Base-by-base conservation (phyloP, 148 eudicot genomes). In the Tetragonia tetragonoides region DNA sequence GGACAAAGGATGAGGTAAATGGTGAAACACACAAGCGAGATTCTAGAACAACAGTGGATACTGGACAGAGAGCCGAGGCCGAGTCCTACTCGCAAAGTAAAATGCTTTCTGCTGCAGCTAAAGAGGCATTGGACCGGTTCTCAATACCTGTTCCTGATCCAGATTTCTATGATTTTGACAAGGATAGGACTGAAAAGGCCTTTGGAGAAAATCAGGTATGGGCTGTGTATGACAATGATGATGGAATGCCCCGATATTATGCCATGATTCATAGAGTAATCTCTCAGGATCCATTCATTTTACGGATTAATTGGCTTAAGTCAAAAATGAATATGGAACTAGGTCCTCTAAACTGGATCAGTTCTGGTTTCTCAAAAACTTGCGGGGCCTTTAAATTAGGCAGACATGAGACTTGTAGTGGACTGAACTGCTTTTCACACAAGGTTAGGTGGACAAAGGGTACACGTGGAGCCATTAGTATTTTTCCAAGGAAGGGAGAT, bases 171-270 rank as follows among this genome's bases (percentile, higher is more conserved):
- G 82, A 89, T 86, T 91, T 91, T 78, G 92, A 91, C 83, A 81
- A 70, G 80, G 81, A 83, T 77, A 84, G 92, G 78, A 84, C 84
- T 54, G 90, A 84, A 71, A 82, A 28, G 57, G 84, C 88, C 77
- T 91, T 89, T 81, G 85, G 75, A 57, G 93, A 86, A 77, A 84
- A 86, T 78, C 93, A 91, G 67, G 88, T 91, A 62, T 91, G 97
- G 97, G 93, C 97, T 83, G 82, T 83, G 68, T 91, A 91, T 81
- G 90, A 89, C 72, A 82, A 88, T 74, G 83, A 80, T 75, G 97
- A 91, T 77, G 97, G 93, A 34, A 90, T 91, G 93, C 96, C 96
- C 64, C 82, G 96, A 40, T 75, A 84, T 72, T 91, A 91, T 83
- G 93, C 88, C 41, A 80, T 87, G 80, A 78, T 91, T 74, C 88